Conservation (phyloP, 768 basidiomycete species). For the Mycena amicta region DNA sequence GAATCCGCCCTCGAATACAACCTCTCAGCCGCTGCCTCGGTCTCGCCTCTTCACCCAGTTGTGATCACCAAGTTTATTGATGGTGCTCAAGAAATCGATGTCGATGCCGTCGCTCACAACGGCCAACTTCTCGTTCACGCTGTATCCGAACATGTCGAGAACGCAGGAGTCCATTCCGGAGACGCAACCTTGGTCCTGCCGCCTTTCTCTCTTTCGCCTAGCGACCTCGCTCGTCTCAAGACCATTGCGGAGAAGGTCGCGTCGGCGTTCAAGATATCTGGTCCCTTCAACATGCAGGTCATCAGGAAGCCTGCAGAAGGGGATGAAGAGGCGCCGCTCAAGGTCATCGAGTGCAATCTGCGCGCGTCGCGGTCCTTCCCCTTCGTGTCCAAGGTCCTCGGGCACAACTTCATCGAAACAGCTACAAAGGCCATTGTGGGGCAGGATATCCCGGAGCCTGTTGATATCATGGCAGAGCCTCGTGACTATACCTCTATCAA, state of each 20-base stretch:
- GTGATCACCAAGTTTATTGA: slow-evolving; percentile 99
- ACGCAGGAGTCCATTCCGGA: slow-evolving; percentile 97
- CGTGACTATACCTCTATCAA: slow-evolving; percentile 95
- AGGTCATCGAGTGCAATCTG: slow-evolving; percentile 98
- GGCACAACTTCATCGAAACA: slow-evolving; percentile 94
- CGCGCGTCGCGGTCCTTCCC: slow-evolving; percentile 98
- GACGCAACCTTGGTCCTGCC: slow-evolving; percentile 98
- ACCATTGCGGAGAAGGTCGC: slow-evolving; percentile 95
- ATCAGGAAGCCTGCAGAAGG: slow-evolving; percentile 74
- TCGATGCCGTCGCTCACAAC: slow-evolving; percentile 94
- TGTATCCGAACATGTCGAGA: slow-evolving; percentile 97
- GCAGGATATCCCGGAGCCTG: slow-evolving; percentile 83
- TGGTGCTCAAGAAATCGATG: slow-evolving; percentile 95
- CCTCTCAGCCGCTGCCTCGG: slow-evolving; percentile 93
- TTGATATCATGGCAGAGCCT: slow-evolving; percentile 88
- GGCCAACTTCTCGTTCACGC: slow-evolving; percentile 93
- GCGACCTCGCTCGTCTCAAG: slow-evolving; percentile 87
- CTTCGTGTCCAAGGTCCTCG: slow-evolving; percentile 98
- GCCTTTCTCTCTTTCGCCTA: slow-evolving; percentile 76
- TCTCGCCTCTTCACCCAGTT: slow-evolving; percentile 96
- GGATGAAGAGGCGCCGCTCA: slow-evolving; percentile 67
- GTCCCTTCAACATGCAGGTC: slow-evolving; percentile 99
- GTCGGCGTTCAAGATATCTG: slow-evolving; percentile 92
- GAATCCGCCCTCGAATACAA: slow-evolving; percentile 89
- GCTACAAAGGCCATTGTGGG: slow-evolving; percentile 88